Evolutionary conservation across 768 basidiomycete genomes (phyloP).

Genomic region (Psilocybe cubensis): DNA sequence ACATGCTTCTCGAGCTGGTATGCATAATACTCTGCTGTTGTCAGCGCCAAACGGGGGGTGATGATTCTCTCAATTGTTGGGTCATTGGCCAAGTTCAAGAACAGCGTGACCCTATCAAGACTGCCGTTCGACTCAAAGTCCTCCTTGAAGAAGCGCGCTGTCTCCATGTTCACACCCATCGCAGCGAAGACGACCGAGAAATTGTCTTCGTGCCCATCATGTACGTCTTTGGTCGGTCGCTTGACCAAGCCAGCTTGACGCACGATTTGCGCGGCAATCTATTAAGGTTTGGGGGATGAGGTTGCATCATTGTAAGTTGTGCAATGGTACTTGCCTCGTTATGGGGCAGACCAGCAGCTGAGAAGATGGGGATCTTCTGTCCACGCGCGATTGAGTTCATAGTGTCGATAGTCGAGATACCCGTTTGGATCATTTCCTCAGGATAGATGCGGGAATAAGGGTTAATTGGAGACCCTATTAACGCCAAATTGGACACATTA

Average conservation of each 20-base stretch:
- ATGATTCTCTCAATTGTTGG: conserved; percentile 99
- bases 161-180: conserved; percentile 99
- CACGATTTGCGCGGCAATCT: conserved; percentile 99
- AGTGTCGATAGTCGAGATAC: conserved; percentile 96
- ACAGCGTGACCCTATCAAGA: conserved; percentile 95
- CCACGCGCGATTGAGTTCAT: conserved; percentile 99
- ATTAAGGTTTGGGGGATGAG: conserved; percentile 2
- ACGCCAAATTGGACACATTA: not conserved
- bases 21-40: conserved; percentile 99
- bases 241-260: conserved; percentile 98
- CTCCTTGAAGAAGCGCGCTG: conserved; percentile 98
- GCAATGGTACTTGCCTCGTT: conserved; percentile 94
- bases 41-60: conserved; percentile 95
- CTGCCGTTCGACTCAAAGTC: conserved; percentile 99
- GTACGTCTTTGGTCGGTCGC: conserved; percentile 94
- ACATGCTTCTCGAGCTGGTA: conserved; percentile 99
- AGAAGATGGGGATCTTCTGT: conserved; percentile 99
- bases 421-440: conserved; percentile 99
- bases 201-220: conserved; percentile 99
- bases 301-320: no score
- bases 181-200: conserved; percentile 99
- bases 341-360: conserved; percentile 97
- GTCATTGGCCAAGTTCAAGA: conserved; percentile 98
- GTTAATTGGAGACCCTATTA: conserved; percentile 93
- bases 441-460: conserved; percentile 98